A percentile compares a stretch with the other conserved stretches of the same genome.
Conservation (phyloP, 768 basidiomycete genomes). For the Leccinum broughii region DNA sequence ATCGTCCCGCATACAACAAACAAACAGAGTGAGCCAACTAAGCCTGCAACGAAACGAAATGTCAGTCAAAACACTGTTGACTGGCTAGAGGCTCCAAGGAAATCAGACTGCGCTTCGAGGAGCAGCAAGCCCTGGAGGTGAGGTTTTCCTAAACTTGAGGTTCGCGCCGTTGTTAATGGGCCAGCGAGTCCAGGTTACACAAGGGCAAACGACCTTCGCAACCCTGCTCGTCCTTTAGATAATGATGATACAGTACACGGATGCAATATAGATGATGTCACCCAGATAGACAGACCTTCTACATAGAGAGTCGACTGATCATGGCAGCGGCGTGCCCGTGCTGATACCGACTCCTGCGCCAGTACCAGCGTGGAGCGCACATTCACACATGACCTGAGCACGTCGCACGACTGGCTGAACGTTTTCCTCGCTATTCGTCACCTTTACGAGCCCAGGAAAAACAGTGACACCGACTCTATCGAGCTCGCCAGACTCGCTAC, state of each 20-base stretch:
- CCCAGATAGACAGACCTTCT: not conserved
- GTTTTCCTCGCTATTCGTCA: constrained; percentile 50
- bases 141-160: not conserved
- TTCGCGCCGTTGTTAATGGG: constrained; percentile 11
- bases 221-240: constrained; percentile 73
- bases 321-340: not conserved
- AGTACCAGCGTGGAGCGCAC: constrained; percentile 49
- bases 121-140: constrained; percentile 89
- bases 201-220: constrained; percentile 80
- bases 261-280: constrained; percentile 25
- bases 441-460: constrained; percentile 87
- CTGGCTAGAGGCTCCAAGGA: constrained; percentile 42
- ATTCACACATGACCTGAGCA: constrained; percentile 87
- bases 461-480: constrained; percentile 83
- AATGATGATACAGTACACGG: constrained; percentile 14
- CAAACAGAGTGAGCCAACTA: not conserved
- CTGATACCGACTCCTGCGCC: constrained; percentile 1
- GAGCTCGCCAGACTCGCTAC: constrained; percentile 68
- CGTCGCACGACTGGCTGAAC: constrained; percentile 75
- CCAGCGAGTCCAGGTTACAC: constrained; percentile 57
- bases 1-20: not conserved
- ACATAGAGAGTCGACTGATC: not conserved
- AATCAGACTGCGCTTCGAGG: constrained; percentile 64
- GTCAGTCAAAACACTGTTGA: constrained; percentile 41
- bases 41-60: constrained; percentile 3